These are phyloP conservation scores for Aspergillus baeticus DNA, from an alignment of 495 filamentous ascomycete genomes.

Conservation along the genomic window DNA sequence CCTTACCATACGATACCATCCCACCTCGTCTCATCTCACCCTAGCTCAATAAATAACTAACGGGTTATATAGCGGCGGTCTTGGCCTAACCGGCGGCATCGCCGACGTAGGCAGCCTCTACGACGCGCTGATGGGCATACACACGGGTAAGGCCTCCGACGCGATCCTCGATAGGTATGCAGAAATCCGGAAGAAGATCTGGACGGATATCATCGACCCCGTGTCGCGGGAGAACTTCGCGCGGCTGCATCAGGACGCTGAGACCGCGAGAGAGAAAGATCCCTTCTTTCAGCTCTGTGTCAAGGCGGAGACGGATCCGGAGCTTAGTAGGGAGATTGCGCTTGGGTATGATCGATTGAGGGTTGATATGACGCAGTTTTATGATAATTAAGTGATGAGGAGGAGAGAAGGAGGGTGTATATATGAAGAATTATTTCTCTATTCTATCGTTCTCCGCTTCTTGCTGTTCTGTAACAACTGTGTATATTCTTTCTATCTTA, in stretches of 20 bases:
- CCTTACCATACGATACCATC: too few species aligned
- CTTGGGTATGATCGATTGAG: constrained; percentile 29
- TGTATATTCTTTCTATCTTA: too few species aligned
- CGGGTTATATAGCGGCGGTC: constrained; percentile 42
- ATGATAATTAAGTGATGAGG: constrained; percentile 3
- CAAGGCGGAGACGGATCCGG: constrained; percentile 24
- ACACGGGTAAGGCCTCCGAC: constrained; percentile 52
- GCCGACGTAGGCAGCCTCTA: constrained; percentile 59
- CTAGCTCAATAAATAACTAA: not conserved
- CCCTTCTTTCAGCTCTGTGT: constrained; percentile 36
- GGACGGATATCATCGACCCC: constrained; percentile 53
- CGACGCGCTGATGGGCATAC: constrained; percentile 56
- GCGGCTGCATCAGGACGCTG: constrained; percentile 36
- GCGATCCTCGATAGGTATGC: constrained; percentile 57
- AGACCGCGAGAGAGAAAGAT: constrained; percentile 33
- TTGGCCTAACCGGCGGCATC: constrained; percentile 62
- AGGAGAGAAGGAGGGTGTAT: too few species aligned
- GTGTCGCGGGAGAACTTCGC: constrained; percentile 53
- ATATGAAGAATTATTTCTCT: too few species aligned
- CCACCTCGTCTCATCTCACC: too few species aligned
- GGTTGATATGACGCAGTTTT: constrained; percentile 34
- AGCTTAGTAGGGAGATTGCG: constrained; percentile 23
- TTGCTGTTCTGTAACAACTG: not conserved
- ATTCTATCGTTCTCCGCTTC: too few species aligned
- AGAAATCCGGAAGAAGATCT: constrained; percentile 56